These are phyloP conservation scores for Cyclospora cayetanensis DNA, from an alignment of 169 alveolate genomes.

Conservation along the genomic window DNA sequence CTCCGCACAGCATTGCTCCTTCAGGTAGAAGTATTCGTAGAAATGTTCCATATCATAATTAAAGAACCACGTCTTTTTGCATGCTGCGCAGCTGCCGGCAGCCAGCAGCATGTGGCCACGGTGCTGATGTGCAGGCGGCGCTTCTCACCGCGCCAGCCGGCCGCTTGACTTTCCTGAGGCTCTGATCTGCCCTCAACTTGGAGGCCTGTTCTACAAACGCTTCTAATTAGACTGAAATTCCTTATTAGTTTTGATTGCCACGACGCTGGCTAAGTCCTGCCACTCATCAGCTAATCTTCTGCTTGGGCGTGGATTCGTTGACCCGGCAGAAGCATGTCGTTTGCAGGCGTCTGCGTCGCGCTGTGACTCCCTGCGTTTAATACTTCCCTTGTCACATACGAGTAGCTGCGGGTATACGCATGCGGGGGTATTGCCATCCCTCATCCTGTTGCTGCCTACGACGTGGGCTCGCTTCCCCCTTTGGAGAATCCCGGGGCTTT, in stretches of 20 bases:
- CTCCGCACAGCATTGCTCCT: neutral
- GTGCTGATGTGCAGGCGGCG: slow-evolving; percentile 73
- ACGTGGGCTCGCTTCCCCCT: slow-evolving; percentile 48
- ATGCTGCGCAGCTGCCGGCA: slow-evolving; percentile 69
- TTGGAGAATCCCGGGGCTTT: slow-evolving; percentile 45
- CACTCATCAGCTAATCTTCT: slow-evolving; percentile 60
- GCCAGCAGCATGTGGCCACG: slow-evolving; percentile 71
- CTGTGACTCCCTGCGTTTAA: slow-evolving; percentile 66
- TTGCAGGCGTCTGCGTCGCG: slow-evolving; percentile 62
- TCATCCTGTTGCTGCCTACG: slow-evolving; percentile 54
- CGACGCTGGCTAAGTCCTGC: slow-evolving; percentile 61
- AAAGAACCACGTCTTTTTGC: neutral
- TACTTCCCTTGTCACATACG: slow-evolving; percentile 59
- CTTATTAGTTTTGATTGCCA: slow-evolving; percentile 63
- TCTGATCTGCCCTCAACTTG: slow-evolving; percentile 47
- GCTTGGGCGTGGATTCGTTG: slow-evolving; percentile 68
- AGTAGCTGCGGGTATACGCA: slow-evolving; percentile 61
- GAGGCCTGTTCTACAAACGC: slow-evolving; percentile 48
- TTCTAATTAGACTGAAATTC: slow-evolving; percentile 40
- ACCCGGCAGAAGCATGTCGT: slow-evolving; percentile 69
- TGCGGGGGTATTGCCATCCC: slow-evolving; percentile 52
- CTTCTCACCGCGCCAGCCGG: slow-evolving; percentile 71
- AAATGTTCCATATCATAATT: neutral
- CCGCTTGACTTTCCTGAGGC: slow-evolving; percentile 65
- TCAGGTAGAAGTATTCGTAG: neutral